Evolutionary conservation across 1,139 yeast genomes (phyloP).

Genomic region (Oligophagozyma castellii): DNA sequence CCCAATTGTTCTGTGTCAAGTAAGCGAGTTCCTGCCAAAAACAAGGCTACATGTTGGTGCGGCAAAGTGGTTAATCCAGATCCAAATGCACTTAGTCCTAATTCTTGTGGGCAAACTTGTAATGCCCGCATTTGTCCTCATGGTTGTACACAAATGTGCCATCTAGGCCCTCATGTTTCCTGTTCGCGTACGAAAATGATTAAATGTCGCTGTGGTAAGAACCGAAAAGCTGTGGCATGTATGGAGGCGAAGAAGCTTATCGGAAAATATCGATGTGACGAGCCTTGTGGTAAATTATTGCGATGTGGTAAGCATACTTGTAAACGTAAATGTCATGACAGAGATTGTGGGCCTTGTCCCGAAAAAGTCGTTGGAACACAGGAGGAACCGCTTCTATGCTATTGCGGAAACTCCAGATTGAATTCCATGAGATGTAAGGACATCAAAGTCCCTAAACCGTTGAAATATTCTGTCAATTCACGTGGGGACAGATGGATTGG

Average conservation of each 20-base stretch:
- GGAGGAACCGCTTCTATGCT: constrained; percentile 34
- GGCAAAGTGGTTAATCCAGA: constrained; percentile 61
- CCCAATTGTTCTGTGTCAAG: constrained; percentile 65
- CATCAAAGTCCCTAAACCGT: constrained; percentile 20
- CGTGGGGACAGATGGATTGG: constrained; percentile 42
- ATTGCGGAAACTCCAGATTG: constrained; percentile 48
- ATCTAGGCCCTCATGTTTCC: constrained; percentile 78
- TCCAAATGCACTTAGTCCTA: constrained; percentile 51
- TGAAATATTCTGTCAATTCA: constrained; percentile 12
- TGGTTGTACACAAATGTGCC: constrained; percentile 64
- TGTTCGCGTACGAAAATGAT: constrained; percentile 70
- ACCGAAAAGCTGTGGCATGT: constrained; percentile 56
- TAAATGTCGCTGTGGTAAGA: constrained; percentile 65
- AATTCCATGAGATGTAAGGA: constrained; percentile 37
- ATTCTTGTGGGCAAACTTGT: constrained; percentile 84
- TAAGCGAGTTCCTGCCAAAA: constrained; percentile 39
- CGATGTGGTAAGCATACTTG: constrained; percentile 72
- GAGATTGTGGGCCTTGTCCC: constrained; percentile 66
- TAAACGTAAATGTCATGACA: constrained; percentile 46
- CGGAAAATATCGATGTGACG: constrained; percentile 52
- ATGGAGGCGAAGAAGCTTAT: constrained; percentile 50
- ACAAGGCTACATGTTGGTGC: constrained; percentile 72
- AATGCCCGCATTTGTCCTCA: constrained; percentile 46
- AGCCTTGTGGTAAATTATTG: constrained; percentile 40
- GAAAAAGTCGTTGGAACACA: constrained; percentile 20